Base-by-base conservation (phyloP, 495 filamentous ascomycete species). In the Talaromyces ruber region DNA sequence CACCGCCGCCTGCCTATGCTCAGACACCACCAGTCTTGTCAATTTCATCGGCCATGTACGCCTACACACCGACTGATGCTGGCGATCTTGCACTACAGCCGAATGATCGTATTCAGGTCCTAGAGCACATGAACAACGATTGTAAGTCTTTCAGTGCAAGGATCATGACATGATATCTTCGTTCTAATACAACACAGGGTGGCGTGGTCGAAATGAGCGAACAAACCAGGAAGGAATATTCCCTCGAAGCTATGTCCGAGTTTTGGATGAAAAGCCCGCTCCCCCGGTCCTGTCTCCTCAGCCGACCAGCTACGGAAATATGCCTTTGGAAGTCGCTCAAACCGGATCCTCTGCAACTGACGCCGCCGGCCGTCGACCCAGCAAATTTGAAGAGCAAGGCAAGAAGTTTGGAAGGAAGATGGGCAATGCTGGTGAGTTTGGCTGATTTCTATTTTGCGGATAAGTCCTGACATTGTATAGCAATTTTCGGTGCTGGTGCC, bases 111-210 rank as follows among this genome's bases (percentile, higher is more conserved):
- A 79, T 98, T 65, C 81, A 84, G 55, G 88, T 98, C 26, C 79
- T 83, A 54, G 90, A 96, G 71, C 91, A 97, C 74, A 91, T 95
- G 85, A 98, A 97, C 66, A 85, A 84, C 21, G 94, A 98, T 68
- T 98, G 94, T 95, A 78, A 63, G 59, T 77, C 68, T 65, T 29
- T 34, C 25, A 45, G 24, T 52, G 16, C 16, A 47, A n/a, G 43
- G 2, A 16, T 37, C 14, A 16, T 22, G 18, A 14, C 34, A 43
- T 4, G 43, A 62, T 53, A 16, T 37, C n/a, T 21, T 14, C 8
- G 43, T n/a, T 61, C 68, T 76, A 69, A 72, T 60, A 61, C 60
- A 57, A 6, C 43, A 34, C 58, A 80, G 77, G 77, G 77, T 96
- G 92, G 92, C 86, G 89, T 76, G 94, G 94, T 59, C 84, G 84